phyloP scores from a whole-genome alignment of 768 basidiomycete genomes.

The Cystobasidium tubakii region DNA sequence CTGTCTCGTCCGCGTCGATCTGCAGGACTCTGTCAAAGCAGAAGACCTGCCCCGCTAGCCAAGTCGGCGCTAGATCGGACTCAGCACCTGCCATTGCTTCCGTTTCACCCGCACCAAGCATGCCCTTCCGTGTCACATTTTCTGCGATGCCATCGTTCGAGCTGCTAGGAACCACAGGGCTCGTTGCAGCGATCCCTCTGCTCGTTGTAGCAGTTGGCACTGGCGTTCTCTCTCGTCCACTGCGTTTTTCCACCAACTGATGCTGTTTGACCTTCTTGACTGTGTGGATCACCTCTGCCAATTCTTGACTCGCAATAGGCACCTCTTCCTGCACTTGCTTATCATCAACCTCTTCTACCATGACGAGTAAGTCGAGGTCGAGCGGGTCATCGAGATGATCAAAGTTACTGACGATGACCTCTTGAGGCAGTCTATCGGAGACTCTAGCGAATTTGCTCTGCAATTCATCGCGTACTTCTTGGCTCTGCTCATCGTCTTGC shows the following conservation, averaged over 20 bases:
- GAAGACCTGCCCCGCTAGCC: slow-evolving; percentile 2
- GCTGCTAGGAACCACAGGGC: neutral
- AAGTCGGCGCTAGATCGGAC: neutral
- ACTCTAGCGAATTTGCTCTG: slow-evolving; percentile 24
- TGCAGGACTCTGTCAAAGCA: neutral
- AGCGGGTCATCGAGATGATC: slow-evolving; percentile 20
- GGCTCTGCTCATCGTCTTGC: slow-evolving; percentile 2
- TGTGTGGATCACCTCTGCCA: neutral
- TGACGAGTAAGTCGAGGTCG: slow-evolving; percentile 26
- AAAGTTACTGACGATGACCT: slow-evolving; percentile 13
- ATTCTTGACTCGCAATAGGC: neutral
- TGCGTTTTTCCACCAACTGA: neutral
- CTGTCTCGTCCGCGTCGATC: neutral
- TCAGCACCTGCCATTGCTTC: neutral
- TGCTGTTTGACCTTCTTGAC: neutral
- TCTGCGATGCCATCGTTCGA: neutral
- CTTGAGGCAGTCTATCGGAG: neutral
- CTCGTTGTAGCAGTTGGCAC: neutral
- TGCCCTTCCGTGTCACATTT: neutral
- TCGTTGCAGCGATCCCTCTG: neutral
- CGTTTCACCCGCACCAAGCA: neutral
- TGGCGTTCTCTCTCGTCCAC: neutral
- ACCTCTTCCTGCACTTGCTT: neutral
- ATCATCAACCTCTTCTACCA: neutral
- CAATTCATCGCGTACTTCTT: slow-evolving; percentile 4